A percentile compares a stretch with the other conserved stretches of the same genome.
phyloP scores from a whole-genome alignment of 1,284 basidiomycete genomes.

The Sphaerobolus stellatus region DNA sequence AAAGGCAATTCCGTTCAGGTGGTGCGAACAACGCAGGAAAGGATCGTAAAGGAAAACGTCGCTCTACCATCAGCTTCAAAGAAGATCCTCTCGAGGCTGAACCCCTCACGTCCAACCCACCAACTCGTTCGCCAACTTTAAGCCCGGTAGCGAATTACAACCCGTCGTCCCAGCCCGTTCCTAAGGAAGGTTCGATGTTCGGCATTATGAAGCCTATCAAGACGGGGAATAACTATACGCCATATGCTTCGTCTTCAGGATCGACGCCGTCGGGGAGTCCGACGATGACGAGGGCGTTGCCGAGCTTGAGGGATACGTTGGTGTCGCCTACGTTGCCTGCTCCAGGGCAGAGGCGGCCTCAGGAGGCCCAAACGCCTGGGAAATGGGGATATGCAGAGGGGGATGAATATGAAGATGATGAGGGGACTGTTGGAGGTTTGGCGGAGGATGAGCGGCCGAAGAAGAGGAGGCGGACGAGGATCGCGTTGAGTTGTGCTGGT shows the following conservation, averaged over 20 bases:
- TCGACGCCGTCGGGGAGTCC: not conserved
- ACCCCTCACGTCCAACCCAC: not conserved
- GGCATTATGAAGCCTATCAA: not conserved
- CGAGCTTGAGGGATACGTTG: not conserved
- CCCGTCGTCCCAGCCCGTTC: not conserved
- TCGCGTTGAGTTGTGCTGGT: conserved; percentile 18
- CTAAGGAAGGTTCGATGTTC: not conserved
- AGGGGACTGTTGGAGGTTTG: conserved; percentile 1
- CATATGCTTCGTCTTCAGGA: not conserved
- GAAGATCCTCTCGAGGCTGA: not conserved
- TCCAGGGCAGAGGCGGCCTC: not conserved
- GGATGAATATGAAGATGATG: not conserved
- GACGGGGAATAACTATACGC: not conserved
- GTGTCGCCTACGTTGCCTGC: not conserved
- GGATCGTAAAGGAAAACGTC: too few relatives aligned
- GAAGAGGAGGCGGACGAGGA: conserved; percentile 14
- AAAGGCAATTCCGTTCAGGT: too few relatives aligned
- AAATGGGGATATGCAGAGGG: conserved; percentile 5
- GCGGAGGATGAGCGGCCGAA: conserved; percentile 13
- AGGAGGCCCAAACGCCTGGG: too few relatives aligned
- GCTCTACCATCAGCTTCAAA: not conserved
- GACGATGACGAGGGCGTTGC: not conserved
- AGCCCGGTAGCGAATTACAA: not conserved
- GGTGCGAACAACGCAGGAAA: too few relatives aligned
- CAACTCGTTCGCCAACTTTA: not conserved